Evolutionary conservation across 306 rosid genomes (phyloP).

Genomic region (Arachis hypogaea): DNA sequence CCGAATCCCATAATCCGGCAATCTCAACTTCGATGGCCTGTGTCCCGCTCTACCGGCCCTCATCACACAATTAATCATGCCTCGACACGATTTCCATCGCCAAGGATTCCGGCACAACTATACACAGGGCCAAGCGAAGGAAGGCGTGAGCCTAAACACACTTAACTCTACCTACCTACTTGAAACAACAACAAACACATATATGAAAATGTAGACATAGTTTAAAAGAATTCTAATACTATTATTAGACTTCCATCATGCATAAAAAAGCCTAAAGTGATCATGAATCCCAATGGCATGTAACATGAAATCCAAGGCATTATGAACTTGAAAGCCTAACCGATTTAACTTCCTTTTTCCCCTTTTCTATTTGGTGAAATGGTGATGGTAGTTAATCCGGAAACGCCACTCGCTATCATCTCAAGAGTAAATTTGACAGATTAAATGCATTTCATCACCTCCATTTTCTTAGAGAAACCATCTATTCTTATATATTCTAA

Average conservation of each 20-base stretch:
- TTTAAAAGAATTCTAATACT: not conserved
- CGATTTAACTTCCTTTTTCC: not conserved
- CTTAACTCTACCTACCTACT: not conserved
- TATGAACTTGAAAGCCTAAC: not conserved
- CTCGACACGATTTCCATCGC: too few relatives aligned
- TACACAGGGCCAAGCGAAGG: too few relatives aligned
- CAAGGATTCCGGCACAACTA: too few relatives aligned
- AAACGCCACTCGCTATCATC: conserved; percentile 15
- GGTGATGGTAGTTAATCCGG: not conserved
- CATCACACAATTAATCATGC: too few relatives aligned
- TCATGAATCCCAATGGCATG: conserved; percentile 12
- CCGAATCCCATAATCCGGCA: too few relatives aligned
- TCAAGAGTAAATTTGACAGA: conserved; percentile 6
- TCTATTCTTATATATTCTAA: not conserved
- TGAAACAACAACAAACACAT: not conserved
- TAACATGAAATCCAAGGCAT: conserved; percentile 25
- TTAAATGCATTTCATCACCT: not conserved
- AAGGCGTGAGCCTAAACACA: too few relatives aligned
- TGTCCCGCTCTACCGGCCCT: too few relatives aligned
- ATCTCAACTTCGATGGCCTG: too few relatives aligned
- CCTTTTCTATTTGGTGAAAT: too few relatives aligned
- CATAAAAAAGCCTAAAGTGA: not conserved
- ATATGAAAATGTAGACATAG: not conserved
- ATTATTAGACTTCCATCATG: conserved; percentile 10
- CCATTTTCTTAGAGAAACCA: conserved; percentile 10